Percentiles rank a stretch among this genome's conserved stretches.
Conservation (phyloP, 495 filamentous ascomycete species). For the Extremus antarcticus region DNA sequence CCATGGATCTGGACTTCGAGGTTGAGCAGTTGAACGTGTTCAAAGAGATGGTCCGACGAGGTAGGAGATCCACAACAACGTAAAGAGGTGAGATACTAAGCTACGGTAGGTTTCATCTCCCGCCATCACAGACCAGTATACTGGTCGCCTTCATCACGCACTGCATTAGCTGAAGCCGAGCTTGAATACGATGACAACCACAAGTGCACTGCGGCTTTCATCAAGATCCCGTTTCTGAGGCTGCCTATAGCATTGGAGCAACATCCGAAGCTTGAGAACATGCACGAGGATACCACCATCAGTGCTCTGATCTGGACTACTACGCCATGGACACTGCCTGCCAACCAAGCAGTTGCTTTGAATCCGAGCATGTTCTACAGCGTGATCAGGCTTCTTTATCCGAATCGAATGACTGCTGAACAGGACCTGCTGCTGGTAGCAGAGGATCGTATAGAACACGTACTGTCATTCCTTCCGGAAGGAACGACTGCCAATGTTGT, state of each 20-base stretch:
- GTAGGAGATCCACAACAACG: conserved; percentile 30
- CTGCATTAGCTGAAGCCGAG: conserved; percentile 89
- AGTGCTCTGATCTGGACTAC: conserved; percentile 92
- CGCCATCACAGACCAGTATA: conserved; percentile 86
- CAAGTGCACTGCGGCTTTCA: conserved; percentile 65
- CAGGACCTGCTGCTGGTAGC: conserved; percentile 45
- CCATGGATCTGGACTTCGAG: conserved; percentile 84
- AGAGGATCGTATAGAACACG: conserved; percentile 48
- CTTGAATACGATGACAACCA: conserved; percentile 88
- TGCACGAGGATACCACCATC: conserved; percentile 31
- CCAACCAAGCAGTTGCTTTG: conserved; percentile 81
- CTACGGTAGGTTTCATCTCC: conserved; percentile 52
- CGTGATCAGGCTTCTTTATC: conserved; percentile 44
- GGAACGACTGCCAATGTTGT: conserved; percentile 31
- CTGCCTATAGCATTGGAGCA: conserved; percentile 36
- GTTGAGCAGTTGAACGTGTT: conserved; percentile 78
- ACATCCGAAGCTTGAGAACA: not conserved
- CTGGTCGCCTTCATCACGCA: conserved; percentile 86
- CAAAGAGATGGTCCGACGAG: conserved; percentile 64
- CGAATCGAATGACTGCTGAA: not conserved
- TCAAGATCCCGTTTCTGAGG: conserved; percentile 60
- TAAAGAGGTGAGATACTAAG: conserved; percentile 1
- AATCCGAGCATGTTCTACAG: conserved; percentile 61
- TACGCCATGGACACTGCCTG: conserved; percentile 92
- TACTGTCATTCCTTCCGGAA: conserved; percentile 24